Percentiles rank a stretch among this genome's conserved stretches.
These are phyloP conservation scores for Pyrus betulifolia DNA, from an alignment of 306 rosid genomes.

Conservation along the genomic window DNA sequence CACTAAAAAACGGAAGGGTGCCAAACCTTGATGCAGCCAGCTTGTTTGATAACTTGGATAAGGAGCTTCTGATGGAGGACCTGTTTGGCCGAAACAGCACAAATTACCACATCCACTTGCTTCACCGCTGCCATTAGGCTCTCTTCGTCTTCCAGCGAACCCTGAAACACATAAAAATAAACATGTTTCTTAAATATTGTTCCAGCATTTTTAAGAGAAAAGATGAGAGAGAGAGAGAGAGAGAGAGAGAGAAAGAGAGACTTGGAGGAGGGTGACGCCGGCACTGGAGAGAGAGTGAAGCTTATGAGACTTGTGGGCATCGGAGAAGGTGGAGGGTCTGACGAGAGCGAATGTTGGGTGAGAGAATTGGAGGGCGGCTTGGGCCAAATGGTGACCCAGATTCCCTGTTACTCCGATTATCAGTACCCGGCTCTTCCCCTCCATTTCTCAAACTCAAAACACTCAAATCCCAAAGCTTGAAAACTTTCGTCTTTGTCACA, in stretches of 20 bases:
- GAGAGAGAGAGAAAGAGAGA: not conserved
- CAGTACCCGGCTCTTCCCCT: conserved; percentile 46
- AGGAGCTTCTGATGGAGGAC: conserved; percentile 55
- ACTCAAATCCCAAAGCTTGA: not conserved
- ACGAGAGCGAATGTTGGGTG: conserved; percentile 74
- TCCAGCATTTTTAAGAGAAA: not conserved
- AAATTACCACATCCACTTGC: conserved; percentile 77
- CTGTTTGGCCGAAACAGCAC: conserved; percentile 51
- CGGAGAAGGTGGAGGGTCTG: conserved; percentile 52
- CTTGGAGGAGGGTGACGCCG: conserved; percentile 55
- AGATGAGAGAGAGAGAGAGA: not conserved
- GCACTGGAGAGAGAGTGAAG: conserved; percentile 49
- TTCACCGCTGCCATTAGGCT: conserved; percentile 53
- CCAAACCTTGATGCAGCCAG: conserved; percentile 54
- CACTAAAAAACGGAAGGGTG: not conserved
- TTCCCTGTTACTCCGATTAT: conserved; percentile 61
- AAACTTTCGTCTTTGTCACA: too few relatives aligned
- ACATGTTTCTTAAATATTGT: not conserved
- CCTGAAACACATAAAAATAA: conserved; percentile 14
- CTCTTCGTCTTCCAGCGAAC: conserved; percentile 66
- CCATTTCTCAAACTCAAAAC: not conserved
- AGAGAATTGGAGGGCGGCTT: conserved; percentile 41
- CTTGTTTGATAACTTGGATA: conserved; percentile 46
- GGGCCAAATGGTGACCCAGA: conserved; percentile 51
- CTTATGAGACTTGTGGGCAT: conserved; percentile 36